Percentiles rank a stretch among this genome's conserved stretches.
Conservation (phyloP, 495 filamentous ascomycete species). For the Penicillium lagena region DNA sequence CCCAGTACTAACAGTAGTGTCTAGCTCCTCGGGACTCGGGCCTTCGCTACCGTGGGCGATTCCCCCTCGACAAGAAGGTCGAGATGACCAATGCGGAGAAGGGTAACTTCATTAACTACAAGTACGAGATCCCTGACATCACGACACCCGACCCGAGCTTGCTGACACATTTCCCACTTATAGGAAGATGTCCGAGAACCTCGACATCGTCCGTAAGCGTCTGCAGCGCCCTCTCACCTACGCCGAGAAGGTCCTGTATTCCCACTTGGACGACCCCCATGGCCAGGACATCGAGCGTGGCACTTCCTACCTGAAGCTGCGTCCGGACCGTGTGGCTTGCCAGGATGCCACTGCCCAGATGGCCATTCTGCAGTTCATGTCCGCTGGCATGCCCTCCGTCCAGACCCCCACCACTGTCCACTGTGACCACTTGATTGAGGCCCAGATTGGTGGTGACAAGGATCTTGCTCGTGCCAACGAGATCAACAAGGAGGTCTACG, state of each 20-base stretch:
- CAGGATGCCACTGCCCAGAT: conserved; percentile 99
- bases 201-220: conserved; percentile 76
- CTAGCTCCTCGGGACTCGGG: conserved; percentile 45
- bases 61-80: conserved; percentile 66
- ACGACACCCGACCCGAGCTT: neutral
- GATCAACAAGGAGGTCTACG: conserved; percentile 99
- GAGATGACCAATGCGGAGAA: conserved; percentile 76
- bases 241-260: conserved; percentile 99
- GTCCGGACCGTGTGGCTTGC: conserved; percentile 96
- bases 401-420: conserved; percentile 95
- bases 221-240: conserved; percentile 90
- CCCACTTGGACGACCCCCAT: conserved; percentile 95
- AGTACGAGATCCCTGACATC: conserved; percentile 36
- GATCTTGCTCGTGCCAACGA: conserved; percentile 85
- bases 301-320: conserved; percentile 88
- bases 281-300: conserved; percentile 94
- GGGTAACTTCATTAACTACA: conserved; percentile 77
- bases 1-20: conserved; percentile 8
- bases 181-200: conserved; percentile 98
- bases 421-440: conserved; percentile 99
- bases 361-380: conserved; percentile 99
- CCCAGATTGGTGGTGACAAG: conserved; percentile 88
- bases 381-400: conserved; percentile 88
- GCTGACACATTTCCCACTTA: conserved; percentile 35
- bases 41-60: conserved; percentile 57